These are phyloP conservation scores for Colletotrichum theobromicola DNA, from an alignment of 2,329 filamentous ascomycete genomes.

Conservation along the genomic window DNA sequence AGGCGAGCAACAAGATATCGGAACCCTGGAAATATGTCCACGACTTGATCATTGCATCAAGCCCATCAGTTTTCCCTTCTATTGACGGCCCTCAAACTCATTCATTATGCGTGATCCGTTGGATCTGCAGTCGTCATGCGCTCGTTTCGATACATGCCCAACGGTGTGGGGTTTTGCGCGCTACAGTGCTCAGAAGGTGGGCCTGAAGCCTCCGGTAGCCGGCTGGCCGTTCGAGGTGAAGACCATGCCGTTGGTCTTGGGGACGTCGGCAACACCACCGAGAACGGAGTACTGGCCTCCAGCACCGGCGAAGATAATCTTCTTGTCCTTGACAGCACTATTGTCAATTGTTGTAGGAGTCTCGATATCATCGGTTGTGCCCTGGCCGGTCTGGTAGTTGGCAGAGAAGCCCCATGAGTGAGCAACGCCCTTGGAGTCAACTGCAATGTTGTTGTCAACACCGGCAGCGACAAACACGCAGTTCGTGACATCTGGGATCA, in stretches of 20 bases:
- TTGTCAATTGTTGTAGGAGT: constrained; percentile 84
- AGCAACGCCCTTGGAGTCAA: constrained; percentile 72
- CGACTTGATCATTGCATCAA: background rate
- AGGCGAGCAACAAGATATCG: background rate
- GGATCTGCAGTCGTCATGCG: background rate
- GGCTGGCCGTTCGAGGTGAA: constrained; percentile 16
- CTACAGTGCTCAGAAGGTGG: background rate
- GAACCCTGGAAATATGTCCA: background rate
- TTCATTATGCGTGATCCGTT: constrained; percentile 3
- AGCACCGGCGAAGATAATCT: constrained; percentile 80
- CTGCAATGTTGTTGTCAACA: constrained; percentile 76
- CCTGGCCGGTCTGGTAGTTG: constrained; percentile 81
- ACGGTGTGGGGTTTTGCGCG: background rate
- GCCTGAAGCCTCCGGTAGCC: constrained; percentile 17
- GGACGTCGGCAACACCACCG: constrained; percentile 42
- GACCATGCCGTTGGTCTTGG: constrained; percentile 34
- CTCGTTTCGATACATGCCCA: background rate
- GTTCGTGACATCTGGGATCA: constrained; percentile 51
- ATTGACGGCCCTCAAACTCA: background rate
- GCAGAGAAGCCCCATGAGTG: constrained; percentile 84
- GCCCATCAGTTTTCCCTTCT: background rate
- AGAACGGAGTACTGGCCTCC: constrained; percentile 83
- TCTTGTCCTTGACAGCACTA: constrained; percentile 76
- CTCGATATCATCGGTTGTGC: constrained; percentile 79
- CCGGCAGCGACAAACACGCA: constrained; percentile 67